Percentiles rank a stretch among this genome's conserved stretches.
These are phyloP conservation scores for Trichoderma brevicompactum DNA, from an alignment of 2,329 filamentous ascomycete species.

Conservation along the genomic window DNA sequence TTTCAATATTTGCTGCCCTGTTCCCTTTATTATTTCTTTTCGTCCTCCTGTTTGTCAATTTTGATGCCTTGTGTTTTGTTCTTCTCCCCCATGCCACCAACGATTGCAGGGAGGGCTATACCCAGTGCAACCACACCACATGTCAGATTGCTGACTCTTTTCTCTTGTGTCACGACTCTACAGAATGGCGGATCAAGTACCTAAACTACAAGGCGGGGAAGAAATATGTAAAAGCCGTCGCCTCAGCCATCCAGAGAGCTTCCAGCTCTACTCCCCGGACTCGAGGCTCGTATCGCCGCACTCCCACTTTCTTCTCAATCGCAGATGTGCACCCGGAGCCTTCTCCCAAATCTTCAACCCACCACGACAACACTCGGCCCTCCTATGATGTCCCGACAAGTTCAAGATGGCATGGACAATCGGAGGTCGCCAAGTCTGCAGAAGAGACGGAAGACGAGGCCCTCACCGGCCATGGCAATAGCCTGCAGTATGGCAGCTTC, in stretches of 20 bases:
- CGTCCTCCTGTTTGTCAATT: not conserved
- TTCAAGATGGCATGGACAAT: slow-evolving; percentile 18
- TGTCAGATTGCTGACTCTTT: not conserved
- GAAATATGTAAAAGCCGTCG: slow-evolving; percentile 86
- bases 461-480: slow-evolving; percentile 45
- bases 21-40: not conserved
- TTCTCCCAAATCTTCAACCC: not conserved
- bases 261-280: slow-evolving; percentile 54
- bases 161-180: not conserved
- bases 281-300: slow-evolving; percentile 41
- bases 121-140: not conserved
- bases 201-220: slow-evolving; percentile 95
- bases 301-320: slow-evolving; percentile 38
- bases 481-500: slow-evolving; percentile 59
- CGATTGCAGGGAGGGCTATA: slow-evolving; percentile 27
- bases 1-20: not conserved
- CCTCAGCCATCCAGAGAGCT: slow-evolving; percentile 69
- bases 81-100: not conserved
- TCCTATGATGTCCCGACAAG: slow-evolving; percentile 1
- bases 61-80: not conserved
- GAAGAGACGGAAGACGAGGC: slow-evolving; percentile 46
- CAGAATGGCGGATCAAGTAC: slow-evolving; percentile 92
- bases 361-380: not conserved
- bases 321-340: not conserved
- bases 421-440: slow-evolving; percentile 6